phyloP scores from a whole-genome alignment of 78 protist genomes.

The Dictyostelium discoideum region DNA sequence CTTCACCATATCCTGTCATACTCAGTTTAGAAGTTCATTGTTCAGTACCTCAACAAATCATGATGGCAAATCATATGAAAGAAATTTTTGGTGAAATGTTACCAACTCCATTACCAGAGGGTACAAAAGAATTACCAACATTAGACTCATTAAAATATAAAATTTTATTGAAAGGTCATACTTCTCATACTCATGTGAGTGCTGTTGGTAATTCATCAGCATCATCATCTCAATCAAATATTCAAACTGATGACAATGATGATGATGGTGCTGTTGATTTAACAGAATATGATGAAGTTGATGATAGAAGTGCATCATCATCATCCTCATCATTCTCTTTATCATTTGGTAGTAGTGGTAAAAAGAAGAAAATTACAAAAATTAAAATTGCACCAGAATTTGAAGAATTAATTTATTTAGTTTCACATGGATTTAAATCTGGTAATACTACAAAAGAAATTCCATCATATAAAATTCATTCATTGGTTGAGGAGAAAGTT shows the following conservation, averaged over 20 bases:
- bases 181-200: not conserved
- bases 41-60: constrained; percentile 57
- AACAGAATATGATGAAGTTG: not conserved
- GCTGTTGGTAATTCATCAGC: not conserved
- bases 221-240: not conserved
- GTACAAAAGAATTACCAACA: constrained; percentile 15
- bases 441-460: not conserved
- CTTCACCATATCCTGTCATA: constrained; percentile 90
- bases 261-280: constrained; percentile 19
- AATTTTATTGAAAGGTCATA: constrained; percentile 52
- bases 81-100: constrained; percentile 53
- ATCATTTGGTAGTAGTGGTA: not conserved
- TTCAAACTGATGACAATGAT: not conserved
- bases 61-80: constrained; percentile 59
- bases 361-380: constrained; percentile 8
- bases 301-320: not conserved
- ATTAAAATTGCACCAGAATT: constrained; percentile 51
- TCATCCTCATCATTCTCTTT: not conserved
- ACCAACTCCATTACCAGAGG: not conserved
- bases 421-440: not conserved
- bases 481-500: constrained; percentile 72
- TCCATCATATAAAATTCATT: constrained; percentile 34
- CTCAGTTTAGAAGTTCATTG: constrained; percentile 90
- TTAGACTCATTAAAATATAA: constrained; percentile 41
- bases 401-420: constrained; percentile 16